A percentile compares a stretch with the other conserved stretches of the same genome.
These are phyloP conservation scores for Geoglossum cookeanum DNA, from an alignment of 2,329 filamentous ascomycete species.

Conservation along the genomic window DNA sequence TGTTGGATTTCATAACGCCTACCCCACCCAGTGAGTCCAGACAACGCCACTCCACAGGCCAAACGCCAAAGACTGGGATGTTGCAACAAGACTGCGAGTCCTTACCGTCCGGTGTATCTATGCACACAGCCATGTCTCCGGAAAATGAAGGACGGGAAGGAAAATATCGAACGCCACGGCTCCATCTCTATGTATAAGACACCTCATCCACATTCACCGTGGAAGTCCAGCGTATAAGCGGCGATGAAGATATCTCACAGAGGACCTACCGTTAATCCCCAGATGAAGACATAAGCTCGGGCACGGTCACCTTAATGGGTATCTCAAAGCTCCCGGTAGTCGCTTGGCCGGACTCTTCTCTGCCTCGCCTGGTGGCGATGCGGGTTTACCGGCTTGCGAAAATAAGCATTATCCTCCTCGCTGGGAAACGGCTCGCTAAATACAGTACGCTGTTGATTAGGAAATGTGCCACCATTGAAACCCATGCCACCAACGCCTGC, in stretches of 20 bases:
- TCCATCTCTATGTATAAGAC: not conserved
- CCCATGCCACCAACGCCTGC: constrained; percentile 4
- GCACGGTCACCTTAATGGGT: not conserved
- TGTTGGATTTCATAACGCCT: not conserved
- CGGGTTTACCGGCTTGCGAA: constrained; percentile 87
- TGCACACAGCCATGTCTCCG: not conserved
- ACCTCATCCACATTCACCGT: no score
- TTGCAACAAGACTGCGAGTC: not conserved
- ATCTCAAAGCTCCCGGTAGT: constrained; percentile 62
- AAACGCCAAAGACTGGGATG: not conserved
- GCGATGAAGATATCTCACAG: not conserved
- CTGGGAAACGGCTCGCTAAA: constrained; percentile 36
- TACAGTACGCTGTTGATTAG: constrained; percentile 37
- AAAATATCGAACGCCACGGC: not conserved
- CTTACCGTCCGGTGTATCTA: not conserved
- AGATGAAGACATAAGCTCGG: not conserved
- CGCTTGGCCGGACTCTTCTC: constrained; percentile 63
- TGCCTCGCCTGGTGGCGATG: constrained; percentile 73
- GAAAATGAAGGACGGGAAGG: not conserved
- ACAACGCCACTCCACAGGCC: not conserved
- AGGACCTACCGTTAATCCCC: not conserved
- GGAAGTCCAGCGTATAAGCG: not conserved
- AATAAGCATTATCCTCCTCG: constrained; percentile 78
- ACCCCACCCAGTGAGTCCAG: not conserved
- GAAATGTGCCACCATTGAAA: constrained; percentile 23